Conservation (phyloP, 129 eudicot species). For the Artemisia tridentata region DNA sequence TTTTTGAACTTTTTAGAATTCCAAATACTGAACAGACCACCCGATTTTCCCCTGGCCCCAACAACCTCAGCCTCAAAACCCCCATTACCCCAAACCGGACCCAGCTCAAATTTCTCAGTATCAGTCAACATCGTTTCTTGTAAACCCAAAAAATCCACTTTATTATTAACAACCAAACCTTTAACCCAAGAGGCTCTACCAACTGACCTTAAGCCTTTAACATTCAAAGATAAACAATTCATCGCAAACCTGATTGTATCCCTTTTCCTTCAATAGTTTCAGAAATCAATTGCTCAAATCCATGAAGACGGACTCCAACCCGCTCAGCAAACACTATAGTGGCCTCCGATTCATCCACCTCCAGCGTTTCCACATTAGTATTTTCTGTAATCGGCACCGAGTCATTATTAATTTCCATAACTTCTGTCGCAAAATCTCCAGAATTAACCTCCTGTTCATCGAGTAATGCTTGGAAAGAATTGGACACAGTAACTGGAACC, state of each 20-base stretch:
- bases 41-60: constrained; percentile 4
- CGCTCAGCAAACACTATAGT: neutral
- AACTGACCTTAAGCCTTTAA: neutral
- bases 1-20: neutral
- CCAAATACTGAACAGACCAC: neutral
- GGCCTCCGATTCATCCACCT: neutral
- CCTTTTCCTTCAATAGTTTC: neutral
- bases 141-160: neutral
- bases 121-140: neutral
- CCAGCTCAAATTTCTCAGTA: neutral
- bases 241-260: neutral
- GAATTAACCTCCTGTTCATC: neutral
- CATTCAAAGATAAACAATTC: neutral
- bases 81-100: neutral
- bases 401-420: neutral
- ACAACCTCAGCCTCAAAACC: neutral
- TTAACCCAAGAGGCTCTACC: neutral
- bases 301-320: neutral
- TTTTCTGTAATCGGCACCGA: neutral
- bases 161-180: neutral
- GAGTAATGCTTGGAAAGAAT: neutral
- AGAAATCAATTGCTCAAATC: neutral
- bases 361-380: neutral
- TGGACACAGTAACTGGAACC: neutral
- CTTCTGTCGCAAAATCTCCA: neutral